Percentiles rank a stretch among this genome's conserved stretches.
phyloP scores from a whole-genome alignment of 2,329 filamentous ascomycete species.

The Tolypocladium sp. region DNA sequence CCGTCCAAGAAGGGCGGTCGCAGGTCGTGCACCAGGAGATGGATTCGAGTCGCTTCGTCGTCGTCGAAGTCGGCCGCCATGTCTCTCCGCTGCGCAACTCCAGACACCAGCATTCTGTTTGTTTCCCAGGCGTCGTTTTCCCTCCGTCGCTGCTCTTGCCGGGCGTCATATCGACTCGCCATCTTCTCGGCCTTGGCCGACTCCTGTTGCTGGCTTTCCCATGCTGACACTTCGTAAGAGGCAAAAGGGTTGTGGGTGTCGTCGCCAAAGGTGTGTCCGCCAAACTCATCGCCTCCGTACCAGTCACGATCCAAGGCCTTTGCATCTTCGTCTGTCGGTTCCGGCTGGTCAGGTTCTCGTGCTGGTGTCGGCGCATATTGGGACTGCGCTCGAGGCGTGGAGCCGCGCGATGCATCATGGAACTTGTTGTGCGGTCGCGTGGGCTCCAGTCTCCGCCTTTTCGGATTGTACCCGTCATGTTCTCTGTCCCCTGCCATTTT shows the following conservation, averaged over 20 bases:
- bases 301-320: conserved; percentile 80
- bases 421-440: conserved; percentile 16
- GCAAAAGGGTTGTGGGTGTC: conserved; percentile 91
- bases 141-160: conserved; percentile 76
- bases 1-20: conserved; percentile 93
- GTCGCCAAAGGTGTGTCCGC: conserved; percentile 75
- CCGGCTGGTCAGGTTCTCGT: conserved; percentile 39
- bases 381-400: conserved; percentile 24
- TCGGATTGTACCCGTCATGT: conserved; percentile 28
- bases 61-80: conserved; percentile 81
- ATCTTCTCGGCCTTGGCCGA: conserved; percentile 72
- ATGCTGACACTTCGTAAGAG: conserved; percentile 61
- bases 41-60: conserved; percentile 79
- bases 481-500: conserved; percentile 27
- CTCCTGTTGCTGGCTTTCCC: conserved; percentile 72
- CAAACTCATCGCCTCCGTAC: conserved; percentile 82
- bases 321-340: conserved; percentile 59
- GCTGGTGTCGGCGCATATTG: conserved; percentile 31
- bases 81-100: conserved; percentile 83
- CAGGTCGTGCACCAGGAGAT: conserved; percentile 87
- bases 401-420: conserved; percentile 21
- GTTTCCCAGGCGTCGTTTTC: conserved; percentile 98
- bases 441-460: conserved; percentile 27
- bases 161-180: conserved; percentile 56
- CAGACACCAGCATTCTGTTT: conserved; percentile 94